A percentile compares a stretch with the other conserved stretches of the same genome.
phyloP scores from a whole-genome alignment of 2,329 filamentous ascomycete genomes.

The Pestalotiopsis sp. region DNA sequence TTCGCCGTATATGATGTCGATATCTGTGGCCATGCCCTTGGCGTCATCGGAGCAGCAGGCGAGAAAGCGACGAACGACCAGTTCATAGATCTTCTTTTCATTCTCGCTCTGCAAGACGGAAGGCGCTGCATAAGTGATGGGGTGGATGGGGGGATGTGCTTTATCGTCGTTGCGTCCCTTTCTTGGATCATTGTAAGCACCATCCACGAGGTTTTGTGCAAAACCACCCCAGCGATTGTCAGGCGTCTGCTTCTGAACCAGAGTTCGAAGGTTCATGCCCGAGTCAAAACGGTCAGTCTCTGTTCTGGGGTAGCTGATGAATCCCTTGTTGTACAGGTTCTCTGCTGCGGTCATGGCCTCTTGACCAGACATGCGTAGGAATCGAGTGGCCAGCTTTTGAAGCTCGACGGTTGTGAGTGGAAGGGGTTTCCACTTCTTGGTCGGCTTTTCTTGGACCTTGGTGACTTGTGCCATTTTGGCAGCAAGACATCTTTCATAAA shows the following conservation, averaged over 20 bases:
- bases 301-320: conserved; percentile 96
- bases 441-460: conserved; percentile 88
- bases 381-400: conserved; percentile 90
- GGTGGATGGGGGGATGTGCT: conserved; percentile 96
- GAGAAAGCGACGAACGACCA: conserved; percentile 87
- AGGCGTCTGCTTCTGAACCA: conserved; percentile 83
- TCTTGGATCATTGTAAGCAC: conserved; percentile 79
- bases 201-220: conserved; percentile 73
- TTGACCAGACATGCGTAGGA: conserved; percentile 88
- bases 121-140: conserved; percentile 79
- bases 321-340: conserved; percentile 86
- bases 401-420: conserved; percentile 95
- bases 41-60: conserved; percentile 97
- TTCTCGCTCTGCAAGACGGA: conserved; percentile 62
- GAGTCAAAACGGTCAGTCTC: conserved; percentile 96
- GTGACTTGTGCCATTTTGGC: conserved; percentile 78
- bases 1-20: conserved; percentile 82
- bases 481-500: conserved; percentile 83
- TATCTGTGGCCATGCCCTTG: conserved; percentile 79
- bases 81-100: conserved; percentile 85
- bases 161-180: conserved; percentile 90
- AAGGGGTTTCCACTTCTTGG: conserved; percentile 90
- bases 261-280: conserved; percentile 78
- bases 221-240: conserved; percentile 80
- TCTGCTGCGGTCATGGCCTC: conserved; percentile 89